phyloP scores from a whole-genome alignment of 352 stramenopile species.

The Globisporangium okanoganense region DNA sequence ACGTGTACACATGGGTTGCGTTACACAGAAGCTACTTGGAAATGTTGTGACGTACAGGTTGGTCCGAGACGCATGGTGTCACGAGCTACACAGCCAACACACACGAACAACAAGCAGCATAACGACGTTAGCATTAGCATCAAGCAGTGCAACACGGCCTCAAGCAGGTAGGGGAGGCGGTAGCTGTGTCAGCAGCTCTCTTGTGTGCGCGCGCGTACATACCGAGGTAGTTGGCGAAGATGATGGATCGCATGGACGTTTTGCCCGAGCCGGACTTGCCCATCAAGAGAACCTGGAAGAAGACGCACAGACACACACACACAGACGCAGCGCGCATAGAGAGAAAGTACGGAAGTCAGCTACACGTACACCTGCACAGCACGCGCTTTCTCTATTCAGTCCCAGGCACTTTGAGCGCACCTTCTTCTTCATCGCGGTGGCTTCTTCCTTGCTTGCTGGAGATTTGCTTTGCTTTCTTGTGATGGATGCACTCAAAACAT shows the following conservation, averaged over 20 bases:
- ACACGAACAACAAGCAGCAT: background rate
- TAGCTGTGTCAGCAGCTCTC: background rate
- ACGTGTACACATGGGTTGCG: background rate
- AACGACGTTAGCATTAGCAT: background rate
- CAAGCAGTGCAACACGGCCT: too few relatives aligned
- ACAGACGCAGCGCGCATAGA: too few relatives aligned
- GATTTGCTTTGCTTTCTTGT: background rate
- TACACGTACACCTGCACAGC: background rate
- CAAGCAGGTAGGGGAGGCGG: too few relatives aligned
- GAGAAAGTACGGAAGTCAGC: too few relatives aligned
- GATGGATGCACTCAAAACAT: slow-evolving; percentile 4
- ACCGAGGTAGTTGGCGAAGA: slow-evolving; percentile 99
- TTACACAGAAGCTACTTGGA: background rate
- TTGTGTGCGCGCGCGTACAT: slow-evolving; percentile 10
- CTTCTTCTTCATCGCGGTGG: slow-evolving; percentile 56
- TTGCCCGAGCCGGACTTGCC: slow-evolving; percentile 96
- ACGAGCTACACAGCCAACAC: slow-evolving; percentile 76
- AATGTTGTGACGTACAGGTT: slow-evolving; percentile 64
- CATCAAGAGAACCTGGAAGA: slow-evolving; percentile 93
- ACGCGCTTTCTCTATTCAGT: too few relatives aligned
- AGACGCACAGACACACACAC: background rate
- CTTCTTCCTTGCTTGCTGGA: slow-evolving; percentile 1
- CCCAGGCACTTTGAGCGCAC: too few relatives aligned
- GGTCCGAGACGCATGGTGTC: slow-evolving; percentile 97
- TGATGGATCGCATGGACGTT: slow-evolving; percentile 99